These are phyloP conservation scores for Cutaneotrichosporon cutaneum DNA, from an alignment of 1,284 basidiomycete genomes.

Conservation along the genomic window DNA sequence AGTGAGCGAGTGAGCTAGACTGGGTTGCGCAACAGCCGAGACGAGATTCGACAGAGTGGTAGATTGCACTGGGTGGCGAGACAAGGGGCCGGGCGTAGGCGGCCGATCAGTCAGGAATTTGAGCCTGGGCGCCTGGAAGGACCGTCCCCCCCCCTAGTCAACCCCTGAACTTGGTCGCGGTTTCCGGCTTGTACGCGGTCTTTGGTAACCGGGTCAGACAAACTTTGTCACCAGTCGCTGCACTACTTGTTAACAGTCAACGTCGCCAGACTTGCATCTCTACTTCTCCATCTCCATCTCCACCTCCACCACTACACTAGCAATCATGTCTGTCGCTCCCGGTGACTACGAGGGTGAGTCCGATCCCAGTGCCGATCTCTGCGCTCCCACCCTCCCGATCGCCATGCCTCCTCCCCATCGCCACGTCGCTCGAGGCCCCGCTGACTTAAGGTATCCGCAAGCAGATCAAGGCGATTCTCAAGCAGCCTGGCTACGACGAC, in stretches of 20 bases:
- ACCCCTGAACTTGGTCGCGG: constrained; percentile 3
- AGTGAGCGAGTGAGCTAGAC: too few relatives aligned
- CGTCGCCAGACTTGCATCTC: background rate
- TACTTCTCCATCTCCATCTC: background rate
- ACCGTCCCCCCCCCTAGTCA: background rate
- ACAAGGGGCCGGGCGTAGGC: background rate
- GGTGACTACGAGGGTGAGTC: constrained; percentile 45
- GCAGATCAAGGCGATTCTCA: constrained; percentile 49
- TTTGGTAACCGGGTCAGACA: background rate
- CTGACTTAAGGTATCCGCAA: constrained; percentile 39
- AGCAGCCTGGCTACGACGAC: constrained; percentile 53
- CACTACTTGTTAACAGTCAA: constrained; percentile 1
- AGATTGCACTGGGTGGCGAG: background rate
- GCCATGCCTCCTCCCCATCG: background rate
- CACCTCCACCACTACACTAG: background rate
- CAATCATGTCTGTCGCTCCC: constrained; percentile 39
- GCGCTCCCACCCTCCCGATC: background rate
- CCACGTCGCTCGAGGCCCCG: background rate
- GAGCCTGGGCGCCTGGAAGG: background rate
- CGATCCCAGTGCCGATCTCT: too few relatives aligned
- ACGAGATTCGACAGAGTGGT: background rate
- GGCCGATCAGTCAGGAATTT: constrained; percentile 2
- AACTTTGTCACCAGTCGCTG: background rate
- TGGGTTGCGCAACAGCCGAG: background rate
- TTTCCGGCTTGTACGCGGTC: constrained; percentile 6